Evolutionary conservation across 106 monocot genomes (phyloP).

Genomic region (Dioscorea dumetorum): DNA sequence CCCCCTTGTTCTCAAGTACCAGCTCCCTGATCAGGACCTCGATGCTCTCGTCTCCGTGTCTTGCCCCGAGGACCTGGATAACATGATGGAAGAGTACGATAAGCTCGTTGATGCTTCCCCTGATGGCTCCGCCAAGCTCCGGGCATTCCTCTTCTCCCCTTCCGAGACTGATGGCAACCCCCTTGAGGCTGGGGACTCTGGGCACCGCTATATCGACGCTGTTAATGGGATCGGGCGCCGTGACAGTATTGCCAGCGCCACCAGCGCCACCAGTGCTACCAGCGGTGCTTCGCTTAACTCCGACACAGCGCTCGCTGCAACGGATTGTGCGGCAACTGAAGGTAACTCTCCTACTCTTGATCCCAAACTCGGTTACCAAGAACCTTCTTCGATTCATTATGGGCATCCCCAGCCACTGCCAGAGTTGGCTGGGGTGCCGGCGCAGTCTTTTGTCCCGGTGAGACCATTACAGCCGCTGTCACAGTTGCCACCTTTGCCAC

Average conservation of each 20-base stretch:
- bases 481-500: conserved; percentile 49
- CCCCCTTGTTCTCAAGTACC: conserved; percentile 51
- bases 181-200: conserved; percentile 1
- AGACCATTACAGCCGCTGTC: conserved; percentile 24
- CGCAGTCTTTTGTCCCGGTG: no score
- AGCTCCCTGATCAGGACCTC: conserved; percentile 85
- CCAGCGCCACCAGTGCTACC: neutral
- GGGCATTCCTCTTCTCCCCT: conserved; percentile 29
- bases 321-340: neutral
- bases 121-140: conserved; percentile 25
- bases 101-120: conserved; percentile 18
- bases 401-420: conserved; percentile 7
- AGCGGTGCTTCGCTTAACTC: neutral
- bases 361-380: neutral
- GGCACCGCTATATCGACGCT: conserved; percentile 15
- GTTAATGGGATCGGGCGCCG: conserved; percentile 12
- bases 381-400: conserved; percentile 8
- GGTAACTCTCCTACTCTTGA: neutral
- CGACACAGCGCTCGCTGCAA: neutral
- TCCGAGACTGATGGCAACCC: conserved; percentile 6
- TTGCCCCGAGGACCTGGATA: conserved; percentile 74
- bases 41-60: conserved; percentile 83
- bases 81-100: conserved; percentile 97
- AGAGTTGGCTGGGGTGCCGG: neutral
- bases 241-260: neutral